phyloP scores from a whole-genome alignment of 164 flowering plant species.

The Aristolochia californica region DNA sequence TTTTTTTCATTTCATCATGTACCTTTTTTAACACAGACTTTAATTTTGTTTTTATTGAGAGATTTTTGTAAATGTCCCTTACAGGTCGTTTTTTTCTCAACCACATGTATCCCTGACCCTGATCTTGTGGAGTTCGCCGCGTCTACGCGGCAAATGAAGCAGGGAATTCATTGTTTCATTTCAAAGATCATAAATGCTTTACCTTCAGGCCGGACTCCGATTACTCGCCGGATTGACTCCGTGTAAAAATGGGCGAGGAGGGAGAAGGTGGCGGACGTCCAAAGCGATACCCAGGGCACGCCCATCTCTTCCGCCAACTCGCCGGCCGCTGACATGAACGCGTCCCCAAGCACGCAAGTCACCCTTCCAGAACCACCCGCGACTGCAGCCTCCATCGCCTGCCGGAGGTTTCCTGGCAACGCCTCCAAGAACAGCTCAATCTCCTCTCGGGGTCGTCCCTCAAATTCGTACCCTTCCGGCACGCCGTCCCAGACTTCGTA shows the following conservation, averaged over 20 bases:
- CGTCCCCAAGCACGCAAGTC: conserved; percentile 28
- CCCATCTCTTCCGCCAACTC: conserved; percentile 28
- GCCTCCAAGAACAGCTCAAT: conserved; percentile 27
- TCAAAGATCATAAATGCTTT: not conserved
- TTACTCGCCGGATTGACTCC: conserved; percentile 13
- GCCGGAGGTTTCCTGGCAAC: conserved; percentile 18
- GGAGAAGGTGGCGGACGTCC: conserved; percentile 24
- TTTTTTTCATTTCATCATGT: too few species aligned
- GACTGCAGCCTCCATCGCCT: conserved; percentile 19
- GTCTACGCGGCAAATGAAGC: too few species aligned
- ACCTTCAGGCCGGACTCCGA: conserved; percentile 9
- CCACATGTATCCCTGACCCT: too few species aligned
- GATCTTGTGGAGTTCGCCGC: too few species aligned
- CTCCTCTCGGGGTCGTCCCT: conserved; percentile 17
- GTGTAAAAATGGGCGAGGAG: conserved; percentile 21
- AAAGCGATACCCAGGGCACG: conserved; percentile 38
- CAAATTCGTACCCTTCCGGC: conserved; percentile 18
- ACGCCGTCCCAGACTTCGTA: conserved; percentile 25
- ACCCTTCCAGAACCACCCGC: conserved; percentile 3
- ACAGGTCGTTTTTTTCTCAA: too few species aligned
- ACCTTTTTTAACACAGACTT: too few species aligned
- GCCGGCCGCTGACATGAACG: conserved; percentile 27
- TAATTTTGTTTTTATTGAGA: too few species aligned
- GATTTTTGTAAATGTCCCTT: too few species aligned
- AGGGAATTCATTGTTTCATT: too few species aligned